Base-by-base conservation (phyloP, 495 filamentous ascomycete species). In the Annulohypoxylon moriforme region DNA sequence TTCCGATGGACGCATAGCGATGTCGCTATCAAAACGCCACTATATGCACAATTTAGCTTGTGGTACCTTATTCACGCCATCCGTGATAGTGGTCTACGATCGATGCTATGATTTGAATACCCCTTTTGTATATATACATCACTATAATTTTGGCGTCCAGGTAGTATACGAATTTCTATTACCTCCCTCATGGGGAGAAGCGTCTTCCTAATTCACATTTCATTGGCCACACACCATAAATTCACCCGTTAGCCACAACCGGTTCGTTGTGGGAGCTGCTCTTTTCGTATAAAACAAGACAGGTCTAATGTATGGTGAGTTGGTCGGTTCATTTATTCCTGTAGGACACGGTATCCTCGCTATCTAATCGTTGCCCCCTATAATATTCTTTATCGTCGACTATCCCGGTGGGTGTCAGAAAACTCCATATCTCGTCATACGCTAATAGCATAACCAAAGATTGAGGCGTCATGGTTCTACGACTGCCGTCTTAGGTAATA, bases 401-500 rank as follows among this genome's bases (percentile, higher is more conserved):
- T n/a, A 18, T n/a, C 29, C 27, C 50, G 14, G 29, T n/a, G 16
- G 50, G 50, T 34, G 29, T 16, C 50, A 34, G 50, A 34, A 18
- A 55, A 55, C 29, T 20, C n/a, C 50, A 34, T 52, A 52, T 52
- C 47, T 29, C 47, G 47, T 52, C 22, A 34, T 33, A 31, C 27
- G 29, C 29, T 34, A 55, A 34, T 55, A 6, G 50, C 50, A 55
- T 34, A 55, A 55, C 50, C 50, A 55, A 55, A 55, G 27, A 55
- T 33, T 20, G 27, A 42, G 14, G 20, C 24, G 20, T 14, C 11
- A 25, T 58, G 55, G 55, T 34, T 40, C 31, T 58, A 40, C 50
- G 29, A 55, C 27, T 55, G 29, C 50, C 50, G 50, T 55, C 50
- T 55, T 55, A 40, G 25, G 55, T 40, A 58, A 40, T 14, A 58